Evolutionary conservation across 192 early-diverging fungal genomes (phyloP), one percentile per base, ranked within the genome.

Genomic region (Backusella psychrophila): DNA sequence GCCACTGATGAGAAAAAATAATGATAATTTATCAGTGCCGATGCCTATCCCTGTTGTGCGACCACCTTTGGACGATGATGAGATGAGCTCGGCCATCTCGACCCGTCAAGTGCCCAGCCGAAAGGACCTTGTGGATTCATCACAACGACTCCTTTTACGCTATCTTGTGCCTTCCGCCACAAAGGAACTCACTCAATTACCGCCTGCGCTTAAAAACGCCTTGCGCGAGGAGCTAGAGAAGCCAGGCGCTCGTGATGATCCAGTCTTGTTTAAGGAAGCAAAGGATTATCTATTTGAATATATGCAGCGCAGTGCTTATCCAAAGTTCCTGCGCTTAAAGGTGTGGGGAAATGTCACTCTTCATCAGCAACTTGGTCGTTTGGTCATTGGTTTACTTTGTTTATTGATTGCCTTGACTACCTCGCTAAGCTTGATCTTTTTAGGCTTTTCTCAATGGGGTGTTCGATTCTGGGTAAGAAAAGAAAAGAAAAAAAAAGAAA

Each of bases 271-370:
- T 78, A 66, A 80, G 1, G 90, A 89, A 65, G 89, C 89, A n/a
- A 86, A 88, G 23, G 79, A 88, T 38, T 80, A 83, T 76, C 75
- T 85, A 21, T 88, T 82, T 76, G 81, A 87, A 34, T 81, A 78
- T 0, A 89, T 91, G 89, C 79, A 87, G 53, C 70, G 75, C 23
- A 78, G 84, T 34, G 82, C 83, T 14, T 91, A 87, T 66, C 88
- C 90, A n/a, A 78, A 85, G 34, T 91, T 91, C 68, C 52, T 91
- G 12, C 69, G 83, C 29, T 76, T 84, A 11, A 85, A 87, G 21
- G 87, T 85, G 11, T 90, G 84, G 75, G 87, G 89, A 2, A 91
- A 91, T 71, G 84, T 89, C 66, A 85, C 78, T 6, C 67, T 81
- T 15, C 80, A 73, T 36, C 89, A 91, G 29, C 81, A 80, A 23